Base-by-base conservation (phyloP, 164 flowering plant genomes). In the Vitis rupestris region DNA sequence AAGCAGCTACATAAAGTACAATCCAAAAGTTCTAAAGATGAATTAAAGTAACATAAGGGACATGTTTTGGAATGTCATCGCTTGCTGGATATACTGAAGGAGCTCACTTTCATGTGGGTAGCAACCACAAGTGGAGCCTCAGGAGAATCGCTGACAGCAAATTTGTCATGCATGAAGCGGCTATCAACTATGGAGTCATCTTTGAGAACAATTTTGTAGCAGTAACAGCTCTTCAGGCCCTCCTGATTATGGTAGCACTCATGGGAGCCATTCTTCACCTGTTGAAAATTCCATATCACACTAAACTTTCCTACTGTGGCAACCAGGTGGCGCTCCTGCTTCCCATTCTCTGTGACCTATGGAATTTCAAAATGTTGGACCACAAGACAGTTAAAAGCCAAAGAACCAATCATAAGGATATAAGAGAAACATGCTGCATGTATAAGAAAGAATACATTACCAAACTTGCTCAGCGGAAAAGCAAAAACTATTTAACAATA, bases 121-220 rank as follows among this genome's bases (percentile, higher is more conserved):
- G 99, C 99, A 70, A 94, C 92, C 50, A 94, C 99, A 71, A 94
- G 74, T 2, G 99, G 98, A 50, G 99, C 99, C 71, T 94, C 97
- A 10, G 99, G 99, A 37, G 97, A 91, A 56, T 90, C 83, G 29
- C 75, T 76, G 50, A 86, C 87, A 14, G 94, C 94, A 83, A 78
- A 92, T 47, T 85, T 92, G 65, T 92, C 99, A 59, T 92, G 93
- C 99, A 92, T 94, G 82, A 92, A 92, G 62, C 99, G 94, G 71
- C 99, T 94, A 29, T 92, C 99, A 10, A 94, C 81, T 50, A 94
- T 92, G 49, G 99, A 91, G 67, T 94, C 99, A 62, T 94, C 97
- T 73, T 86, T 92, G 30, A 80, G 83, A 37, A 92, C 96, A 47
- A 92, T 82, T 76, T 86, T 92, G 82, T 92, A 94, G 78, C 98